Conservation (phyloP, 1,284 basidiomycete species). For the Singerocomus inundabilis region DNA sequence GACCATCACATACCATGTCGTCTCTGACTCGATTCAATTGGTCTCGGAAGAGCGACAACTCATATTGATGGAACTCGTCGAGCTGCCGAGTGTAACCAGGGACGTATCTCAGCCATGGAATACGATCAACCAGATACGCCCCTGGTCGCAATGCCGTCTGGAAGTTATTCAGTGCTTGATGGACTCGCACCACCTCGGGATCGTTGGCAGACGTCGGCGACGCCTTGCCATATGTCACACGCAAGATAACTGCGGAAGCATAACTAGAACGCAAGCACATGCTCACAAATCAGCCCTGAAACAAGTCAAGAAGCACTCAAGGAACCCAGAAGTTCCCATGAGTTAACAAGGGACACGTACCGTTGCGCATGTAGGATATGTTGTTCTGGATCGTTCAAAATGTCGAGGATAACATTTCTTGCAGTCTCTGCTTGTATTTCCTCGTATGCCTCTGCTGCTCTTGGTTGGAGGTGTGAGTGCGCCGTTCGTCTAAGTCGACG, state of each 20-base stretch:
- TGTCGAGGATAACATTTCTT: constrained; percentile 34
- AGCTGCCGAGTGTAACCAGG: too few species aligned
- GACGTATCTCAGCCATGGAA: constrained; percentile 36
- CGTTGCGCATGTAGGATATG: constrained; percentile 32
- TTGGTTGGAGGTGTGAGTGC: constrained; percentile 39
- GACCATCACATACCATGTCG: too few species aligned
- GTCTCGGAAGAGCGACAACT: too few species aligned
- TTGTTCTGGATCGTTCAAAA: too few species aligned
- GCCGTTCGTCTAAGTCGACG: constrained; percentile 30
- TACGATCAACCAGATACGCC: constrained; percentile 54
- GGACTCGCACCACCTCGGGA: constrained; percentile 32
- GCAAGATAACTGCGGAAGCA: constrained; percentile 61
- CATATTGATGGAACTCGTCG: too few species aligned
- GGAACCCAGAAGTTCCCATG: not conserved
- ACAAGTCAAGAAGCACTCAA: not conserved
- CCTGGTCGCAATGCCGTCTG: constrained; percentile 41
- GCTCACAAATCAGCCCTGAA: not conserved
- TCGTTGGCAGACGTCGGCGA: constrained; percentile 22
- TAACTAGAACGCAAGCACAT: constrained; percentile 40
- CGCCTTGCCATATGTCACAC: constrained; percentile 61
- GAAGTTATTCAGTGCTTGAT: constrained; percentile 30
- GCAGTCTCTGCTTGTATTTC: constrained; percentile 36
- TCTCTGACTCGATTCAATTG: too few species aligned
- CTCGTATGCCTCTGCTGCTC: constrained; percentile 33
- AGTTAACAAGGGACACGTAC: constrained; percentile 14